Evolutionary conservation across 225 moss, liverwort and hornwort species (phyloP), one percentile per base, ranked within the genome.

Genomic region (Pleurozium schreberi): DNA sequence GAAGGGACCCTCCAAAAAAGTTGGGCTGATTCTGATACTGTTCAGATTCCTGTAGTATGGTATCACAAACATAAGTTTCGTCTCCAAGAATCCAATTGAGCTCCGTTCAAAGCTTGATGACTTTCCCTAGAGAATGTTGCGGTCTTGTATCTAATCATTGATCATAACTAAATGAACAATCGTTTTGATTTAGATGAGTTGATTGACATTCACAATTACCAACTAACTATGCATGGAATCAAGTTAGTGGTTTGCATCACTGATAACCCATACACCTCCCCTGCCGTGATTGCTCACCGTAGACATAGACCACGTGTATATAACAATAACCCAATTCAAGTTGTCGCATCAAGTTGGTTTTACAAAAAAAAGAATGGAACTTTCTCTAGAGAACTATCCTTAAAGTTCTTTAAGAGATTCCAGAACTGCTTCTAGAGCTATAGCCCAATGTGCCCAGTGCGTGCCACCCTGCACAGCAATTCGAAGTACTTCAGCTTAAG

Each of bases 391-490:
- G 78, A 84, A 86, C 63, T 75, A 45, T 66, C 43, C 81, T 84
- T 33, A 31, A 43, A 95, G 77, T n/a, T 89, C 81, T 81, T 90
- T 64, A 22, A 98, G 93, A 76, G 97, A 93, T 83, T 93, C 93
- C 75, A 98, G 76, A 52, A 98, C 95, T 65, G 87, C 93, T 89
- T 97, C 97, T 49, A 97, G 87, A 79, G 97, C 98, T 27, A 98
- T 89, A 20, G 98, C 98, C 98, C 97, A 98, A 78, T 98, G 98
- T 69, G 97, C 92, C 98, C 98, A 98, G 89, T 98, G 97, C 58
- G 96, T 98, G 64, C 98, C 98, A 75, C 97, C 98, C 98, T 98
- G 87, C 95, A 91, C 55, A 89, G 74, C 59, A 82, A 20, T 75
- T 88, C 70, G 47, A 87, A 88, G 62, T 73, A 80, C 31, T 63